These are phyloP conservation scores for Alternaria tenuissima DNA, from an alignment of 2,329 filamentous ascomycete species.

Conservation along the genomic window DNA sequence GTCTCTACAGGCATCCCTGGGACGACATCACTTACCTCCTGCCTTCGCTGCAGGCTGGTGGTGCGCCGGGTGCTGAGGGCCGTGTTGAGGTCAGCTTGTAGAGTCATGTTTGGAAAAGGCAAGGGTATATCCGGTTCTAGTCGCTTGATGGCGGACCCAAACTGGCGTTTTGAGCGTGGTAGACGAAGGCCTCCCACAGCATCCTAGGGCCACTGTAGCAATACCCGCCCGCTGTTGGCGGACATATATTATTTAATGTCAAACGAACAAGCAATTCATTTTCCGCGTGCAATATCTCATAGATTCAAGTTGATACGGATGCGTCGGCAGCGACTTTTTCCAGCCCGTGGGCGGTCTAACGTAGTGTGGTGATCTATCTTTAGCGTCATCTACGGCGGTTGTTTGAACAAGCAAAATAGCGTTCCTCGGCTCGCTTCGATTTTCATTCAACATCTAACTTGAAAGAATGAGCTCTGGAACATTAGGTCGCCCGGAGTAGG, in stretches of 20 bases:
- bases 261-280: conserved; percentile 28
- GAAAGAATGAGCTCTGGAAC: not conserved
- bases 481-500: not conserved
- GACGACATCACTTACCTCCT: conserved; percentile 59
- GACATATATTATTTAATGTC: conserved; percentile 44
- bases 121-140: conserved; percentile 39
- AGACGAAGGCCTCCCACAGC: conserved; percentile 37
- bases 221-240: conserved; percentile 40
- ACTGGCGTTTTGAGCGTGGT: conserved; percentile 44
- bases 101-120: conserved; percentile 34
- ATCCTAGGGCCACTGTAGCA: conserved; percentile 41
- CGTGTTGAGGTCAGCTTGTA: conserved; percentile 54
- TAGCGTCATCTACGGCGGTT: not conserved
- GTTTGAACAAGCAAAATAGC: not conserved
- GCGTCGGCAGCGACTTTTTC: conserved; percentile 5
- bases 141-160: conserved; percentile 34
- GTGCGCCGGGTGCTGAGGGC: conserved; percentile 51
- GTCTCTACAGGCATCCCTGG: conserved; percentile 98
- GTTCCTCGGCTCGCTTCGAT: not conserved
- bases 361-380: not conserved
- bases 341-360: conserved; percentile 5
- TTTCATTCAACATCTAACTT: not conserved
- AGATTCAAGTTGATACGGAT: not conserved
- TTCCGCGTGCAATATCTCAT: not conserved
- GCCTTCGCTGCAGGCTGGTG: conserved; percentile 47